Evolutionary conservation across 306 rosid species (phyloP).

Genomic region (Hippophae tibetana): DNA sequence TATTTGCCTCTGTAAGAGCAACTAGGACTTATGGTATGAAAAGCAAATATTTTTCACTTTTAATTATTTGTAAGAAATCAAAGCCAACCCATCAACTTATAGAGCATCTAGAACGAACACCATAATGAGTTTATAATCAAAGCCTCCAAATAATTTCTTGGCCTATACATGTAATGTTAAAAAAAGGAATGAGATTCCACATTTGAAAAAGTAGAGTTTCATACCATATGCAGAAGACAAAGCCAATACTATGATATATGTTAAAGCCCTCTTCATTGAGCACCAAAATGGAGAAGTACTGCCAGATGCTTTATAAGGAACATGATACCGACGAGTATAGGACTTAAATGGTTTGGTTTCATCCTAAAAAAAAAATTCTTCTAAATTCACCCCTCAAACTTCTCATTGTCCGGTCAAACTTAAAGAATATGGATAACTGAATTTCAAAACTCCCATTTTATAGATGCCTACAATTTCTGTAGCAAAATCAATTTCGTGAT

Average conservation of each 20-base stretch:
- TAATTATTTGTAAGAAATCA: too few species aligned
- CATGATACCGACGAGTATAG: conserved; percentile 35
- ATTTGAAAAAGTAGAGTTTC: background rate
- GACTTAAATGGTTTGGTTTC: conserved; percentile 68
- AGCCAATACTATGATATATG: conserved; percentile 64
- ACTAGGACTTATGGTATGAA: too few species aligned
- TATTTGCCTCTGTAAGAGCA: too few species aligned
- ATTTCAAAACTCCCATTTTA: background rate
- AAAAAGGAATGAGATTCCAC: background rate
- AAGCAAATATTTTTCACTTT: too few species aligned
- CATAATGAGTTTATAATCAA: background rate
- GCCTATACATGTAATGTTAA: background rate
- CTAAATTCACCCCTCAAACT: background rate
- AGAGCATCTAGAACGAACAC: too few species aligned
- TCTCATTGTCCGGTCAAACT: too few species aligned
- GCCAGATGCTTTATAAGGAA: conserved; percentile 34
- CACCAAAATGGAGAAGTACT: conserved; percentile 36
- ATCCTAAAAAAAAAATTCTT: conserved; percentile 22
- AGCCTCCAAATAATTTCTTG: background rate
- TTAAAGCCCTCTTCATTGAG: conserved; percentile 73
- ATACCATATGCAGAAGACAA: conserved; percentile 70
- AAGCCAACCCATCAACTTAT: too few species aligned
- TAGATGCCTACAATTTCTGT: conserved; percentile 56
- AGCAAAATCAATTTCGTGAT: conserved; percentile 70
- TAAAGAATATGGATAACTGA: background rate